A percentile compares a stretch with the other conserved stretches of the same genome.
phyloP scores from a whole-genome alignment of 345 rosid genomes.

The Chamaenerion angustifolium region DNA sequence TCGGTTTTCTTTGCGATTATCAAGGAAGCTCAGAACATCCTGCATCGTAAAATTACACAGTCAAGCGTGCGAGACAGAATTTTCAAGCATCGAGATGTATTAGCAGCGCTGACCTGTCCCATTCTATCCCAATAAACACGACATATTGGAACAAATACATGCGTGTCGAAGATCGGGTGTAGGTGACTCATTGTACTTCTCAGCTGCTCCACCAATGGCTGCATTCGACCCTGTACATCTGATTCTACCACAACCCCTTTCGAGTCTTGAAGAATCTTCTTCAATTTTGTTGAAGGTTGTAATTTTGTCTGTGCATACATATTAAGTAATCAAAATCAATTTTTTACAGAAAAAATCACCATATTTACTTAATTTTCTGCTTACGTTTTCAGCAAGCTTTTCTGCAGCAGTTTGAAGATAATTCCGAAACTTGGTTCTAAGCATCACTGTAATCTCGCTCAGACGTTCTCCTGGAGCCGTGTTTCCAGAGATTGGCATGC shows the following conservation, averaged over 20 bases:
- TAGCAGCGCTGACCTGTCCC: conserved; percentile 53
- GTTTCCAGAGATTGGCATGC: conserved; percentile 76
- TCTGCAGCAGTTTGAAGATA: conserved; percentile 88
- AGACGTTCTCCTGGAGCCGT: conserved; percentile 82
- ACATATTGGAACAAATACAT: conserved; percentile 65
- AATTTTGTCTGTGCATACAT: conserved; percentile 44
- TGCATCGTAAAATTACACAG: conserved; percentile 11
- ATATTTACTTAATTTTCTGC: conserved; percentile 9
- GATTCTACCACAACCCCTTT: conserved; percentile 78
- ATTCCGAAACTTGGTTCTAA: conserved; percentile 76
- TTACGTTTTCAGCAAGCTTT: conserved; percentile 82
- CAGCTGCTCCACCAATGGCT: conserved; percentile 71
- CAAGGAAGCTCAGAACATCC: conserved; percentile 84
- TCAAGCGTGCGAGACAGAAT: background rate
- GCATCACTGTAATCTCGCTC: conserved; percentile 88
- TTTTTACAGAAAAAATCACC: background rate
- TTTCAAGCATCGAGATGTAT: background rate
- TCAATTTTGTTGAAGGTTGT: conserved; percentile 67
- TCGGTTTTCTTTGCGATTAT: conserved; percentile 86
- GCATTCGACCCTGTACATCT: conserved; percentile 64
- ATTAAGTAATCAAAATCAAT: background rate
- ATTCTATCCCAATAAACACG: conserved; percentile 94
- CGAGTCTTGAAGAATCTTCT: conserved; percentile 88
- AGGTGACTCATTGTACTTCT: conserved; percentile 63
- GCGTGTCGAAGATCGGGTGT: conserved; percentile 59